Evolutionary conservation across 768 basidiomycete species (phyloP).

Genomic region (Sarcodon aspratus): DNA sequence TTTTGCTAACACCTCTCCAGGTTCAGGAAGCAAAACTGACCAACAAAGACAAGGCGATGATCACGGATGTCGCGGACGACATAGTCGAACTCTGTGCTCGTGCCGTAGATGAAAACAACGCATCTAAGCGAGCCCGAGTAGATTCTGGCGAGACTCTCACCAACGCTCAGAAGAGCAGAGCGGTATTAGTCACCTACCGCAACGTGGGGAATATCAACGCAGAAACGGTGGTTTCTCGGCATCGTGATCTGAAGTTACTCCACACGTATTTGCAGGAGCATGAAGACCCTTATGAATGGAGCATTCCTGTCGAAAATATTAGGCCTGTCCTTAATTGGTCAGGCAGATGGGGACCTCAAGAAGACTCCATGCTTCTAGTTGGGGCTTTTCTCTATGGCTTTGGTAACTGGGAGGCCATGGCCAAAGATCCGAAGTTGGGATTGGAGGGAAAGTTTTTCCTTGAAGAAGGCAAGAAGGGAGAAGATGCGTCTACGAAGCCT

Average conservation of each 20-base stretch:
- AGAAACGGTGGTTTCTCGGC: slow-evolving; percentile 86
- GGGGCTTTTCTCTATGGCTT: slow-evolving; percentile 92
- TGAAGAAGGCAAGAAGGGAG: slow-evolving; percentile 93
- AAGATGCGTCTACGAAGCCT: slow-evolving; percentile 72
- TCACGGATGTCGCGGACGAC: slow-evolving; percentile 86
- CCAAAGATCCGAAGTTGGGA: slow-evolving; percentile 74
- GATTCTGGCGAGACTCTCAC: slow-evolving; percentile 83
- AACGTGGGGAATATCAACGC: slow-evolving; percentile 93
- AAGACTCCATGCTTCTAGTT: slow-evolving; percentile 91
- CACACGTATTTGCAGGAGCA: slow-evolving; percentile 67
- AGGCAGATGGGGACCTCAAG: slow-evolving; percentile 84
- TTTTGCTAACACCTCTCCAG: slow-evolving; percentile 26
- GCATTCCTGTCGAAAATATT: slow-evolving; percentile 85
- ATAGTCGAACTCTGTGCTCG: slow-evolving; percentile 77
- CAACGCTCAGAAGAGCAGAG: slow-evolving; percentile 94
- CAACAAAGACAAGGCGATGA: slow-evolving; percentile 90
- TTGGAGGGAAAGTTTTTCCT: slow-evolving; percentile 94
- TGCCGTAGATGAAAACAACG: slow-evolving; percentile 78
- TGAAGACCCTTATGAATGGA: slow-evolving; percentile 69
- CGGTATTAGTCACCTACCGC: slow-evolving; percentile 84
- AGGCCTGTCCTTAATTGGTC: slow-evolving; percentile 95
- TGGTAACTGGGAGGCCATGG: slow-evolving; percentile 94
- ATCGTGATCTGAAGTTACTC: slow-evolving; percentile 82
- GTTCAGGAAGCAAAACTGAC: slow-evolving; percentile 82
- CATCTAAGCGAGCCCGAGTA: slow-evolving; percentile 63